phyloP scores from a whole-genome alignment of 2,329 filamentous ascomycete species.

The Aureobasidium musti region DNA sequence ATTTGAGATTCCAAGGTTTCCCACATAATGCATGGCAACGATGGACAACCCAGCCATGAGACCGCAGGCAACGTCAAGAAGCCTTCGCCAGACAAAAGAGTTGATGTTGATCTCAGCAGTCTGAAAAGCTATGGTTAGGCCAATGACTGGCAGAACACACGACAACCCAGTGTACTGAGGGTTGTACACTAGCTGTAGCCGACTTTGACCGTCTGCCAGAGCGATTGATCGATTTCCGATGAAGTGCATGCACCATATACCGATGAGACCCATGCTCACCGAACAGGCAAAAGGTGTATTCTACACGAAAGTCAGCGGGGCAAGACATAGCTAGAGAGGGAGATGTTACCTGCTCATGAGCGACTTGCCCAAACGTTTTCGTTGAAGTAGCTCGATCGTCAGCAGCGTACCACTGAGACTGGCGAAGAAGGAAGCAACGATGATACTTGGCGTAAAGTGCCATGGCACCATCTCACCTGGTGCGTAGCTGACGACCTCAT shows the following conservation, averaged over 20 bases:
- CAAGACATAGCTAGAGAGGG: neutral
- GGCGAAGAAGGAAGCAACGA: conserved; percentile 67
- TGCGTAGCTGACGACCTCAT: conserved; percentile 34
- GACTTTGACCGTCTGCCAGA: conserved; percentile 62
- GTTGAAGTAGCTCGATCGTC: conserved; percentile 78
- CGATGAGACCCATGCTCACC: conserved; percentile 51
- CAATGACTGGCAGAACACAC: conserved; percentile 75
- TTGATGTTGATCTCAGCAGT: conserved; percentile 56
- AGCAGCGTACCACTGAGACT: conserved; percentile 76
- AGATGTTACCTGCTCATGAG: conserved; percentile 66
- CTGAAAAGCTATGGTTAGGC: conserved; percentile 71
- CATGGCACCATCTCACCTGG: conserved; percentile 44
- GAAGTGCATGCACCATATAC: conserved; percentile 67
- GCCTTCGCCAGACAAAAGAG: conserved; percentile 38
- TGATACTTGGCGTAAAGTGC: conserved; percentile 58
- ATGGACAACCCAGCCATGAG: conserved; percentile 71
- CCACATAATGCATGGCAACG: conserved; percentile 84
- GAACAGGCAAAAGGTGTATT: conserved; percentile 47
- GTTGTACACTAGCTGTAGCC: conserved; percentile 73
- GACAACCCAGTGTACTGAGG: conserved; percentile 71
- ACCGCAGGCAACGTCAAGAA: conserved; percentile 58
- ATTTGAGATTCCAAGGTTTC: conserved; percentile 79
- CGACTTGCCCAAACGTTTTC: conserved; percentile 69
- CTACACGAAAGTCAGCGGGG: neutral
- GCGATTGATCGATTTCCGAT: conserved; percentile 79